A percentile compares a stretch with the other conserved stretches of the same genome.
Conservation (phyloP, 305 asterid genomes). For the Fraxinus platypoda region DNA sequence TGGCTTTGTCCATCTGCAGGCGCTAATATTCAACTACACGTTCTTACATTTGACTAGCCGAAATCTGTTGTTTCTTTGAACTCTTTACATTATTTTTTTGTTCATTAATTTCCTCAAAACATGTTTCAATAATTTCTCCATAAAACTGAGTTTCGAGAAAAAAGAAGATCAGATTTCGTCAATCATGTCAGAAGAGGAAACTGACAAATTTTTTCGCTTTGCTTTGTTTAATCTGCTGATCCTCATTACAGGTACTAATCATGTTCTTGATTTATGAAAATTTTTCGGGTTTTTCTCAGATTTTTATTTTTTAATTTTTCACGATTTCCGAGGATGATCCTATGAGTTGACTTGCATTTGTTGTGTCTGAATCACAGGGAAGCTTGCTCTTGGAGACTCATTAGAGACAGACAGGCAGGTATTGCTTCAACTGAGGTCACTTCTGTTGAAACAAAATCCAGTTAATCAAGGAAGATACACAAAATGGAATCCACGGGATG, state of each 20-base stretch:
- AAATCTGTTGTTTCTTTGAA: conserved; percentile 16
- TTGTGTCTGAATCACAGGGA: conserved; percentile 38
- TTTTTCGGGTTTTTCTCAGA: background rate
- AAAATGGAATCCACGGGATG: conserved; percentile 41
- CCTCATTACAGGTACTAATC: conserved; percentile 39
- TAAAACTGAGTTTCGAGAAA: conserved; percentile 13
- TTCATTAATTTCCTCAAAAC: conserved; percentile 21
- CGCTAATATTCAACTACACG: conserved; percentile 39
- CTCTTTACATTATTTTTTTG: background rate
- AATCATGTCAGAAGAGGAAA: conserved; percentile 54
- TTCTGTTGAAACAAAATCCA: conserved; percentile 48
- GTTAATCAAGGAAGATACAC: conserved; percentile 52
- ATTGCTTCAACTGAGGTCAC: conserved; percentile 46
- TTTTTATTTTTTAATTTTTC: background rate
- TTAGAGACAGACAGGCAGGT: conserved; percentile 64
- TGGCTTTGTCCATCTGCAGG: conserved; percentile 48
- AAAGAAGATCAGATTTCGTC: conserved; percentile 9
- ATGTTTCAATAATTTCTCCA: conserved; percentile 35
- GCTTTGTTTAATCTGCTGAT: conserved; percentile 28
- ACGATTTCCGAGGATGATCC: conserved; percentile 26
- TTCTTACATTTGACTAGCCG: conserved; percentile 33
- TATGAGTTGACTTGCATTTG: conserved; percentile 27
- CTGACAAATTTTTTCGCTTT: conserved; percentile 27
- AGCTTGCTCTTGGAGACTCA: conserved; percentile 54
- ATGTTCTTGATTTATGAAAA: background rate